A percentile compares a stretch with the other conserved stretches of the same genome.
These are phyloP conservation scores for Nigrospora oryzae DNA, from an alignment of 2,329 filamentous ascomycete species.

Conservation along the genomic window DNA sequence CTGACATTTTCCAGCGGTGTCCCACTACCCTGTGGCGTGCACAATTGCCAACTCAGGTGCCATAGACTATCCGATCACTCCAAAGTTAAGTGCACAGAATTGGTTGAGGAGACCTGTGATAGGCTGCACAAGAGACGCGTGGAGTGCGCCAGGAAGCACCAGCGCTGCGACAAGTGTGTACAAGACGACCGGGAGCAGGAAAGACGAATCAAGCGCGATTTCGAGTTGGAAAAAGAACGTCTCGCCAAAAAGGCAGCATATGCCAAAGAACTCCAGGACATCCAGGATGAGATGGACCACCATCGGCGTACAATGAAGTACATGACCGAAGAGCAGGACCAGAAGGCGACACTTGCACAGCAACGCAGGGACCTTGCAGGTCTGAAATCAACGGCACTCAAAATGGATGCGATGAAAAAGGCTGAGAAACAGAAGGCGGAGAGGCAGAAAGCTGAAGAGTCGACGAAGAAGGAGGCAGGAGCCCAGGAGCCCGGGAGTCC, in stretches of 20 bases:
- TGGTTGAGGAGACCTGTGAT: slow-evolving; percentile 29
- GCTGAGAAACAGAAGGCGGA: slow-evolving; percentile 3
- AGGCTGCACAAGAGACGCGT: slow-evolving; percentile 39
- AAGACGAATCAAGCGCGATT: slow-evolving; percentile 33
- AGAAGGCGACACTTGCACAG: slow-evolving; percentile 33
- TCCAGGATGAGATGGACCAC: slow-evolving; percentile 47
- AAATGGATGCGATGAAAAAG: slow-evolving; percentile 7
- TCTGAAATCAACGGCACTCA: slow-evolving; percentile 22
- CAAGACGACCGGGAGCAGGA: slow-evolving; percentile 36
- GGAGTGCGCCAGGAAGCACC: slow-evolving; percentile 31
- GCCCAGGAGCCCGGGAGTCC: neutral
- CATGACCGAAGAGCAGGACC: slow-evolving; percentile 31
- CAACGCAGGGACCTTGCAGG: slow-evolving; percentile 35
- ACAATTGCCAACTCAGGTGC: slow-evolving; percentile 51
- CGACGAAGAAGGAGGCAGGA: neutral
- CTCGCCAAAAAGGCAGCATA: slow-evolving; percentile 35
- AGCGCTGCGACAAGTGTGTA: slow-evolving; percentile 41
- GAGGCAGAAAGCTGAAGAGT: neutral
- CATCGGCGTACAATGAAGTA: slow-evolving; percentile 34
- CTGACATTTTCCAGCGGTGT: neutral
- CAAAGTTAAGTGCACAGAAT: slow-evolving; percentile 33
- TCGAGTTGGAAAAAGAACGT: slow-evolving; percentile 41
- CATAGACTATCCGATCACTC: slow-evolving; percentile 52
- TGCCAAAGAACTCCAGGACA: slow-evolving; percentile 29
- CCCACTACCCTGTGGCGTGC: slow-evolving; percentile 45